Conservation (phyloP, 108 stramenopile genomes). For the Epipyxis sp. region DNA sequence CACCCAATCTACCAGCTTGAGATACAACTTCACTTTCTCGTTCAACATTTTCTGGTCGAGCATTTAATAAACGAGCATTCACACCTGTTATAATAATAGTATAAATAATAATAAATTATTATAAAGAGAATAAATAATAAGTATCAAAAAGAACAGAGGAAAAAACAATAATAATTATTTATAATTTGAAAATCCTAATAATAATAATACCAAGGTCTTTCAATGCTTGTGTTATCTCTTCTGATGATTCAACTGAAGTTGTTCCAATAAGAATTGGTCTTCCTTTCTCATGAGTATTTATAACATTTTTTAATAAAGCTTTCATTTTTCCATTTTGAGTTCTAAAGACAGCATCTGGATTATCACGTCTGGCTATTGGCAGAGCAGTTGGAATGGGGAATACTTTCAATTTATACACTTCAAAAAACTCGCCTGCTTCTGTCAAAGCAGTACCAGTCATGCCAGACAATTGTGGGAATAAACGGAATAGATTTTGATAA, state of each 20-base stretch:
- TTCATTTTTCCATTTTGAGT: conserved; percentile 50
- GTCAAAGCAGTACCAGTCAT: conserved; percentile 92
- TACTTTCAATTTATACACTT: conserved; percentile 69
- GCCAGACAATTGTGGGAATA: conserved; percentile 79
- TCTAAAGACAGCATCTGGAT: conserved; percentile 84
- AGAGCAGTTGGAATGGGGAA: conserved; percentile 80
- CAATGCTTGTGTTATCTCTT: conserved; percentile 68
- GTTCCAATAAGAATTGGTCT: conserved; percentile 89
- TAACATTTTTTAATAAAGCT: conserved; percentile 39
- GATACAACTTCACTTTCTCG: conserved; percentile 87
- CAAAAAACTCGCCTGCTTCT: conserved; percentile 76
- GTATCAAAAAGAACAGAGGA: background rate
- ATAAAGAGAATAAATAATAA: background rate
- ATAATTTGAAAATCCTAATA: background rate
- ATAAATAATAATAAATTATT: background rate
- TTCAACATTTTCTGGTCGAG: conserved; percentile 79
- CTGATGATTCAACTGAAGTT: conserved; percentile 81
- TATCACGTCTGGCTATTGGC: conserved; percentile 83
- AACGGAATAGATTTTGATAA: conserved; percentile 86
- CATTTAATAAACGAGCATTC: conserved; percentile 78
- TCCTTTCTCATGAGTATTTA: conserved; percentile 66
- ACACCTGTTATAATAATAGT: no score
- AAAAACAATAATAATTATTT: background rate
- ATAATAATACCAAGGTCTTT: conserved; percentile 44
- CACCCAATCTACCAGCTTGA: conserved; percentile 85